These are phyloP conservation scores for Aspergillus ochraceus DNA, from an alignment of 2,329 filamentous ascomycete species.

Conservation along the genomic window DNA sequence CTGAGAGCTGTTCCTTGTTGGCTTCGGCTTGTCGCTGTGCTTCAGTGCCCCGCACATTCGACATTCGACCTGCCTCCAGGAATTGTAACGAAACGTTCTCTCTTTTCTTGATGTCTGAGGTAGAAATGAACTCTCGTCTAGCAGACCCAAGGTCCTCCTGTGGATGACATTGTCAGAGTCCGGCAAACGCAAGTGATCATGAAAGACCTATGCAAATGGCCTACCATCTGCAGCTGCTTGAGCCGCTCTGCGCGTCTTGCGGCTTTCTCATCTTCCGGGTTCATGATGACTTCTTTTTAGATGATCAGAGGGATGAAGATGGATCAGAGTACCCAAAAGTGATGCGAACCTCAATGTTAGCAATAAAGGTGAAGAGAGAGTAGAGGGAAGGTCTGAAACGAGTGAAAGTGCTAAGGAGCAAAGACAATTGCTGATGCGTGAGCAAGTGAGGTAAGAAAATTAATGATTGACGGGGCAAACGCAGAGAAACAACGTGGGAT, in stretches of 20 bases:
- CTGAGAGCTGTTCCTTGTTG: conserved; percentile 26
- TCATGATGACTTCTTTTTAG: conserved; percentile 9
- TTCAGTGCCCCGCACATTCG: conserved; percentile 31
- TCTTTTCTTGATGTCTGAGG: conserved; percentile 23
- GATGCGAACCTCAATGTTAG: background rate
- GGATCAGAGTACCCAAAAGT: background rate
- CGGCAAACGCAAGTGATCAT: background rate
- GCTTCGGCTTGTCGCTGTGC: conserved; percentile 26
- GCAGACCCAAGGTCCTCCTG: conserved; percentile 41
- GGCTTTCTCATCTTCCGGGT: conserved; percentile 7
- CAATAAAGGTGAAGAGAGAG: background rate
- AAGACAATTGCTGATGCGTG: background rate
- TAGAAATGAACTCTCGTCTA: conserved; percentile 39
- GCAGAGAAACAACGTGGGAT: background rate
- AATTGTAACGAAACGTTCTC: conserved; percentile 18
- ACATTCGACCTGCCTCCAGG: conserved; percentile 30
- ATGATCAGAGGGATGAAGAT: no score
- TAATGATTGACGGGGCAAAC: background rate
- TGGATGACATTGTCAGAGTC: background rate
- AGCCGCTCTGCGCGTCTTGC: conserved; percentile 16
- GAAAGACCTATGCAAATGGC: background rate
- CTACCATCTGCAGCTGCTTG: conserved; percentile 32
- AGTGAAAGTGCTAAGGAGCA: background rate
- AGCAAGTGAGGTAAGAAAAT: background rate
- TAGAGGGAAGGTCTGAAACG: background rate